Conservation (phyloP, 257 asterid genomes). For the Parsonsia alboflavescens region DNA sequence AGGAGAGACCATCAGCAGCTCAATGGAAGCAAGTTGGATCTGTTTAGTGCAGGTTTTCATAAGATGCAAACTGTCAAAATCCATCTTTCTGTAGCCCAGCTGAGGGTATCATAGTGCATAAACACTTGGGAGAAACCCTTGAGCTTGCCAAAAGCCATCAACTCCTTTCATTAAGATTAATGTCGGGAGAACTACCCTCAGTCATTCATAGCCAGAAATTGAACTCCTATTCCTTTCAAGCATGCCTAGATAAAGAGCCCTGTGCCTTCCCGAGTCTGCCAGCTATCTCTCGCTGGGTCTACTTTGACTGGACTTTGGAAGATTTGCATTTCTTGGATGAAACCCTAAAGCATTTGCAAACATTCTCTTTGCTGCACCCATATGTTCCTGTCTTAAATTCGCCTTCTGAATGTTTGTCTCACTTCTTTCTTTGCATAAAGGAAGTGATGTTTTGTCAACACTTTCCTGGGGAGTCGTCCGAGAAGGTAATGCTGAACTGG, state of each 20-base stretch:
- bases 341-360: conserved; percentile 84
- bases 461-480: conserved; percentile 21
- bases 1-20: neutral
- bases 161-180: neutral
- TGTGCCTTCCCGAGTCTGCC: neutral
- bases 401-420: conserved; percentile 28
- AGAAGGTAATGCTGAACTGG: conserved; percentile 20
- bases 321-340: conserved; percentile 40
- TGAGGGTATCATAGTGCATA: neutral
- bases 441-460: conserved; percentile 18
- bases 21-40: neutral
- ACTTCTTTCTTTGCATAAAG: conserved; percentile 25
- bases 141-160: neutral
- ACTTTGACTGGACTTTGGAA: conserved; percentile 34
- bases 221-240: neutral
- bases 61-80: neutral
- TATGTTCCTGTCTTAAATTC: conserved; percentile 50
- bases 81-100: neutral
- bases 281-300: conserved; percentile 16
- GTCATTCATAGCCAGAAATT: neutral
- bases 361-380: conserved; percentile 93
- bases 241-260: neutral
- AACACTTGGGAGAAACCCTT: neutral
- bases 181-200: neutral
- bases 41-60: neutral